Percentiles rank a stretch among this genome's conserved stretches.
phyloP scores from a whole-genome alignment of 1,139 yeast species.

The Komagataea norvegica region DNA sequence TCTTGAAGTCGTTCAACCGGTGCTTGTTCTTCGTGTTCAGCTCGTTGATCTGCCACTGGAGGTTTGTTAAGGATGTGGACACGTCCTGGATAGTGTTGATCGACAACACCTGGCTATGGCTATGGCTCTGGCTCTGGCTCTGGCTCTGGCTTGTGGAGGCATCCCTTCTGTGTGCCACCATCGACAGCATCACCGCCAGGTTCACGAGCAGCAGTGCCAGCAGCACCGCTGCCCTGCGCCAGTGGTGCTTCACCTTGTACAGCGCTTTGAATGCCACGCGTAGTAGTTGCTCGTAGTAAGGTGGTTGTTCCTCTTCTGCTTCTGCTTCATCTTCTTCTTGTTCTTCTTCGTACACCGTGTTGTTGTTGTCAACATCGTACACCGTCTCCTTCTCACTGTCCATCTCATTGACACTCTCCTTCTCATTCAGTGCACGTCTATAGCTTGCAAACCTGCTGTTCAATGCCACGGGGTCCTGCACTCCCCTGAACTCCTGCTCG shows the following conservation, averaged over 20 bases:
- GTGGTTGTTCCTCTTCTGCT: too few relatives aligned
- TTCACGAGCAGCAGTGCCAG: too few relatives aligned
- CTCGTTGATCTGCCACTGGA: constrained; percentile 25
- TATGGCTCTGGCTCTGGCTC: background rate
- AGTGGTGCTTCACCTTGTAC: background rate
- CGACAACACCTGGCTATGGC: background rate
- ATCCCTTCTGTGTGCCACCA: too few relatives aligned
- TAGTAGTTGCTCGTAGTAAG: background rate
- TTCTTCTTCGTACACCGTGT: background rate
- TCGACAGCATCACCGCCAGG: too few relatives aligned
- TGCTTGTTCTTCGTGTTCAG: constrained; percentile 18
- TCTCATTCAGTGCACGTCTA: too few relatives aligned
- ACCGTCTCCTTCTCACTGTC: too few relatives aligned
- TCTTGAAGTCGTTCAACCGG: constrained; percentile 18
- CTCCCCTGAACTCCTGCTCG: background rate
- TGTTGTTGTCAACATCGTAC: too few relatives aligned
- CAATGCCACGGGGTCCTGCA: background rate
- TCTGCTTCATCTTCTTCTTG: background rate
- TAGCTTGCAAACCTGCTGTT: too few relatives aligned
- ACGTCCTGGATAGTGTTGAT: constrained; percentile 16
- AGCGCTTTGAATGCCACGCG: background rate
- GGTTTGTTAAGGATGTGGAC: constrained; percentile 17
- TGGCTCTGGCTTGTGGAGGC: background rate
- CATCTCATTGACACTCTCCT: too few relatives aligned
- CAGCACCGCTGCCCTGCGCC: too few relatives aligned